Base-by-base conservation (phyloP, 805 yeast genomes). In the Ogataea minuta region DNA sequence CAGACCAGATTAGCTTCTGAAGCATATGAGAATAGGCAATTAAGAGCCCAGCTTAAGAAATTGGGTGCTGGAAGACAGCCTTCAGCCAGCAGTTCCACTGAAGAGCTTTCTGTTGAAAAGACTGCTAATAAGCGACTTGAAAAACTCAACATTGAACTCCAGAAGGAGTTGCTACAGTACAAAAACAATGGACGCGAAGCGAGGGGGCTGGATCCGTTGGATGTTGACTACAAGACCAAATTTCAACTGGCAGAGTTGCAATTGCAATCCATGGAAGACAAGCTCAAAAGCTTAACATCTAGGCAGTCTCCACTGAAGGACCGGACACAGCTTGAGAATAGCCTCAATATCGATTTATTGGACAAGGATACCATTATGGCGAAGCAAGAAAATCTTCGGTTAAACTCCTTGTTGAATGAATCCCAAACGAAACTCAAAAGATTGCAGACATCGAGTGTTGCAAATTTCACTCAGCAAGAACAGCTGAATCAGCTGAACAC, bases 1-100 rank as follows among this genome's bases (percentile, higher is more conserved):
- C 83, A 81, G 48, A 74, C 81, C 2, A 70, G 85, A 49, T 56
- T 79, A n/a, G 81, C 83, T 2, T 70, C 81, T n/a, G 81, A 79
- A 34, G 69, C 80, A 6, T 75, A 76, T 45, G 83, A 78, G 39
- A 75, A 71, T 43, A 78, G 74, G 52, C 74, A 63, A 35, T 53
- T 69, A 45, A 67, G 62, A 31, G 70, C 72, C 9, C 70, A 69
- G 30, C 37, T 76, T 4, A 63, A 64, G 23, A 69, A 64, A 28
- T 36, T 71, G 20, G 60, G 41, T 12, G 47, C 32, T 6, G 47
- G 30, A 4, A 28, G 31, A n/a, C 17, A 9, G 4, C 4, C n/a
- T 8, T 23, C 23, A 2, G 5, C 25, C 2, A 20, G 12, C 4
- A 34, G 28, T 14, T 21, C 32, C n/a, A 26, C 41, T n/a, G 35